Conservation (phyloP, 148 eudicot species). For the Heliamphora exappendiculata region DNA sequence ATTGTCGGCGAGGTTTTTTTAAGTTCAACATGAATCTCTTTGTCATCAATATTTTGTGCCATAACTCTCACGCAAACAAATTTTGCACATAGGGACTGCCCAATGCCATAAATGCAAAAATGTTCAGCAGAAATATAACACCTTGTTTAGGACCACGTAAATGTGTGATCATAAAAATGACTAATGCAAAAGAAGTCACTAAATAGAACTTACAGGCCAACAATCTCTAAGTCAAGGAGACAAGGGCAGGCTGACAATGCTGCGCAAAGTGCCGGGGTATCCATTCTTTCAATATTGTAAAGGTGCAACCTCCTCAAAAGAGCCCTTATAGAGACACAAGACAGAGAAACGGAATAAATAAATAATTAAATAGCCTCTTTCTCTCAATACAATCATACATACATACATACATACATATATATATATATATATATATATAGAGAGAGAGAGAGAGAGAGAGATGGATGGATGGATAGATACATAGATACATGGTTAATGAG, state of each 20-base stretch:
- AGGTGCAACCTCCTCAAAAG: slow-evolving; percentile 52
- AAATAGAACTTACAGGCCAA: slow-evolving; percentile 57
- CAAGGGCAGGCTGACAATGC: slow-evolving; percentile 54
- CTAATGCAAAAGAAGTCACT: not conserved
- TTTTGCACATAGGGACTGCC: not conserved
- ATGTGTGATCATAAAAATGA: not conserved
- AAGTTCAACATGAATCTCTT: not conserved
- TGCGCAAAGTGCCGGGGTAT: slow-evolving; percentile 38
- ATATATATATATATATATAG: too few relatives aligned
- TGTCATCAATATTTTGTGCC: not conserved
- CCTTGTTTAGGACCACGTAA: not conserved
- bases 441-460: too few relatives aligned
- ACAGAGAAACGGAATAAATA: not conserved
- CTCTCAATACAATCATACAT: not conserved
- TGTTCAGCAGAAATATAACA: not conserved
- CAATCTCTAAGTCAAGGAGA: slow-evolving; percentile 62
- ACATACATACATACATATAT: too few relatives aligned
- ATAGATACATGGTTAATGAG: not conserved
- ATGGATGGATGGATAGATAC: not conserved
- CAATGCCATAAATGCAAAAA: not conserved
- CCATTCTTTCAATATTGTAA: slow-evolving; percentile 58
- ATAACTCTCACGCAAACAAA: not conserved
- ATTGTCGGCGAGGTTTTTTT: not conserved
- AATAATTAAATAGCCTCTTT: not conserved
- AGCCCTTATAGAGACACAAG: slow-evolving; percentile 23